phyloP scores from a whole-genome alignment of 2,329 filamentous ascomycete species.

The Ophiostoma quercus region DNA sequence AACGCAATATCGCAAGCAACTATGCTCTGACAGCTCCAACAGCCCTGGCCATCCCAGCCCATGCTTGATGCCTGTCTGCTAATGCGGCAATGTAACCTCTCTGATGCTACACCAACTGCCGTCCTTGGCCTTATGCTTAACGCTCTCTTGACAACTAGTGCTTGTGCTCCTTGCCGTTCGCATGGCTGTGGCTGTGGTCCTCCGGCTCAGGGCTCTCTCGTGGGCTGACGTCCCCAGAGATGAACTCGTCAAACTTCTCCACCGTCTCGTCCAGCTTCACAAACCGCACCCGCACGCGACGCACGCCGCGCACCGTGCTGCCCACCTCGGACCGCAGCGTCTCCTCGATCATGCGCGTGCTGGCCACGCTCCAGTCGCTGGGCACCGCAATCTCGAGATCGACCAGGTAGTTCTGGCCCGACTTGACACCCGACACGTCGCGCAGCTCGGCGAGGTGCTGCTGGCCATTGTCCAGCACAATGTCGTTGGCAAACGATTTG shows the following conservation, averaged over 20 bases:
- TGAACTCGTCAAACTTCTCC: conserved; percentile 70
- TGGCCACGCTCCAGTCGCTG: conserved; percentile 66
- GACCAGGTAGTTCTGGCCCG: conserved; percentile 91
- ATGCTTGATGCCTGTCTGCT: not conserved
- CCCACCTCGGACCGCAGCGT: conserved; percentile 67
- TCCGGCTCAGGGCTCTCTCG: conserved; percentile 57
- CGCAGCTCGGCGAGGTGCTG: conserved; percentile 63
- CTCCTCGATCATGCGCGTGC: conserved; percentile 66
- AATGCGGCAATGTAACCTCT: not conserved
- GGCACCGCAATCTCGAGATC: conserved; percentile 84
- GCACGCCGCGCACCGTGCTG: conserved; percentile 73
- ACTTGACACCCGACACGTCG: conserved; percentile 84
- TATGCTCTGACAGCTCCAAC: not conserved
- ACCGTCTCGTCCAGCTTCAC: conserved; percentile 59
- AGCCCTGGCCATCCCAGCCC: not conserved
- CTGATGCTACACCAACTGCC: not conserved
- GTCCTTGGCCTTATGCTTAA: not conserved
- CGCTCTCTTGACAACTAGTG: not conserved
- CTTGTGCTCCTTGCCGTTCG: conserved; percentile 28
- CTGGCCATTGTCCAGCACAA: conserved; percentile 44
- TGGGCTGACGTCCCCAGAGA: conserved; percentile 57
- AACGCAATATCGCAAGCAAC: not conserved
- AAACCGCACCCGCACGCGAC: conserved; percentile 78
- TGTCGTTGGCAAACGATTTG: conserved; percentile 45
- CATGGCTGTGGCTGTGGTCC: conserved; percentile 42